These are phyloP conservation scores for Auricularia heimuer DNA, from an alignment of 768 basidiomycete species.

Conservation along the genomic window DNA sequence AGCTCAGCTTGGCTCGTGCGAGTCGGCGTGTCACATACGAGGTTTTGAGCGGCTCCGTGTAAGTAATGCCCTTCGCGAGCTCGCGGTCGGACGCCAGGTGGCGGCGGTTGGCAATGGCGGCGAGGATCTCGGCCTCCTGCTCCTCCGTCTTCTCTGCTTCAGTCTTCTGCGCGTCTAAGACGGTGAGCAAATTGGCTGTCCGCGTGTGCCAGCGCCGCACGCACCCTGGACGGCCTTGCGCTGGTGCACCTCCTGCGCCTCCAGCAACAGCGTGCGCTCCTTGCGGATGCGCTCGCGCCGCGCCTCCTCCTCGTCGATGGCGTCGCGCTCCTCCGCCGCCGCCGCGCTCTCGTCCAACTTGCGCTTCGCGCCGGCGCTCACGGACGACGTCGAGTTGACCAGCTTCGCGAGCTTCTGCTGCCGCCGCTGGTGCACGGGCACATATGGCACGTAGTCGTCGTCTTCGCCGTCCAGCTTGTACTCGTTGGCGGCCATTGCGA, in stretches of 20 bases:
- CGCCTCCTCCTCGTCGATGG: slow-evolving; percentile 68
- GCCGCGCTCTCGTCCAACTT: slow-evolving; percentile 43
- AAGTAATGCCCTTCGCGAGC: slow-evolving; percentile 84
- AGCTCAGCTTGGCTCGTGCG: neutral
- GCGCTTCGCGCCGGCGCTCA: slow-evolving; percentile 12
- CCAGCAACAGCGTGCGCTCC: slow-evolving; percentile 79
- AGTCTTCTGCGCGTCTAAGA: slow-evolving; percentile 74
- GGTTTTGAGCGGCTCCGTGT: slow-evolving; percentile 75
- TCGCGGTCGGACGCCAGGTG: slow-evolving; percentile 91
- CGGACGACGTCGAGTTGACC: slow-evolving; percentile 27
- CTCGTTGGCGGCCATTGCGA: neutral
- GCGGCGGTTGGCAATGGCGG: slow-evolving; percentile 81
- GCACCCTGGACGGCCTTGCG: slow-evolving; percentile 73
- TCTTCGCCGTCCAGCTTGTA: slow-evolving; percentile 27
- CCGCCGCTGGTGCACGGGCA: slow-evolving; percentile 78
- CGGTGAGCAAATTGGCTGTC: neutral
- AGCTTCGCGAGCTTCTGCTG: slow-evolving; percentile 73
- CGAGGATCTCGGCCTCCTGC: slow-evolving; percentile 81
- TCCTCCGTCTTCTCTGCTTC: slow-evolving; percentile 80
- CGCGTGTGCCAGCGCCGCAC: slow-evolving; percentile 8
- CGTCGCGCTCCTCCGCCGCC: slow-evolving; percentile 53
- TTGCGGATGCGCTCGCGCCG: slow-evolving; percentile 65
- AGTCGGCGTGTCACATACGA: slow-evolving; percentile 39
- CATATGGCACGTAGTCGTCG: slow-evolving; percentile 70
- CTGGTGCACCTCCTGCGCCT: slow-evolving; percentile 91